A percentile compares a stretch with the other conserved stretches of the same genome.
Evolutionary conservation across 1,284 basidiomycete species (phyloP).

Genomic region (Leccinum subrobustum): DNA sequence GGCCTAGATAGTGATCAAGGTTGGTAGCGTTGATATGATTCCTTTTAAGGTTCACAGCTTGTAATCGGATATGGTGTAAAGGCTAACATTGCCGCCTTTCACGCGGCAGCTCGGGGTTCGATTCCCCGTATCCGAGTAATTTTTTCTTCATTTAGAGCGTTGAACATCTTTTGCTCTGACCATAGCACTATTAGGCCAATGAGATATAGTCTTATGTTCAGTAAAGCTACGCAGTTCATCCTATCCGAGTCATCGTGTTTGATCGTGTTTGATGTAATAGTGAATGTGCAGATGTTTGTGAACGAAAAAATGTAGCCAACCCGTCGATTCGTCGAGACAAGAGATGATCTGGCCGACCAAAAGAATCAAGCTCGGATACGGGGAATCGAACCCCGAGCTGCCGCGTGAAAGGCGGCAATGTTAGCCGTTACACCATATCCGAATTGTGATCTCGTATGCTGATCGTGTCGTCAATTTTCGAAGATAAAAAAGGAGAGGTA

Average conservation of each 20-base stretch:
- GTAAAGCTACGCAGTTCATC: background rate
- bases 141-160: conserved; percentile 7
- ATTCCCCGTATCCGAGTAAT: conserved; percentile 53
- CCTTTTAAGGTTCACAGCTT: background rate
- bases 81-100: conserved; percentile 74
- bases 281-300: background rate
- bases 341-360: background rate
- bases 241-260: background rate
- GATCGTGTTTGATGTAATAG: background rate
- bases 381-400: conserved; percentile 62
- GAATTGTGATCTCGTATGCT: conserved; percentile 10
- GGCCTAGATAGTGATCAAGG: background rate
- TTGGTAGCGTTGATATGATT: background rate
- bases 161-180: background rate
- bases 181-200: no score
- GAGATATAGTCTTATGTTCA: background rate
- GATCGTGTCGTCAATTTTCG: background rate
- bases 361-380: conserved; percentile 40
- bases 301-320: background rate
- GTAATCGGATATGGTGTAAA: conserved; percentile 64
- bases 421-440: conserved; percentile 74
- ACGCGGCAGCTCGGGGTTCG: conserved; percentile 62
- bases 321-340: background rate
- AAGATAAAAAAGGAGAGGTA: background rate
- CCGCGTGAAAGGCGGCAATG: conserved; percentile 70